Conservation (phyloP, 164 flowering plant genomes). For the Stephania yunnanensis region DNA sequence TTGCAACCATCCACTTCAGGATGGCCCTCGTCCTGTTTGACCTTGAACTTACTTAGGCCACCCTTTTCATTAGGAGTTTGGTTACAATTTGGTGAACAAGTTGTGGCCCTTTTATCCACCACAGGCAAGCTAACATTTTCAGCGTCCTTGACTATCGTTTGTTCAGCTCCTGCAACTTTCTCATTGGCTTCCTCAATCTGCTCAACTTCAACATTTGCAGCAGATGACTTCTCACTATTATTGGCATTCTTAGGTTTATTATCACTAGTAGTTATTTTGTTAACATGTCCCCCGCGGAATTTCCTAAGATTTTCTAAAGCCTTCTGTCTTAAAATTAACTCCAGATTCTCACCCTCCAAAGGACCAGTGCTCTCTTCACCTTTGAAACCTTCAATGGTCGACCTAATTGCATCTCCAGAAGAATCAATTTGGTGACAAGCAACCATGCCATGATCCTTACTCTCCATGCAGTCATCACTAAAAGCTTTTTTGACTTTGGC, state of each 20-base stretch:
- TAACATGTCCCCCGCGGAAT: slow-evolving; percentile 37
- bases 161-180: slow-evolving; percentile 11
- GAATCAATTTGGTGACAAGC: slow-evolving; percentile 15
- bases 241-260: slow-evolving; percentile 17
- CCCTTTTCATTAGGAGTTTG: slow-evolving; percentile 7
- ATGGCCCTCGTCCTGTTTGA: slow-evolving; percentile 5
- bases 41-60: slow-evolving; percentile 14
- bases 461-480: background rate
- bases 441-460: slow-evolving; percentile 10
- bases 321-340: slow-evolving; percentile 54
- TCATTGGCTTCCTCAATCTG: slow-evolving; percentile 11
- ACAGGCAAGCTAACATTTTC: slow-evolving; percentile 11
- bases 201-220: slow-evolving; percentile 14
- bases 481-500: slow-evolving; percentile 19
- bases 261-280: slow-evolving; percentile 11
- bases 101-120: slow-evolving; percentile 11
- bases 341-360: slow-evolving; percentile 45
- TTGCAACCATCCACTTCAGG: slow-evolving; percentile 8
- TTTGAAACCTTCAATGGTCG: slow-evolving; percentile 13
- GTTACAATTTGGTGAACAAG: slow-evolving; percentile 13
- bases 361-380: slow-evolving; percentile 18
- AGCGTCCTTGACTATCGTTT: background rate
- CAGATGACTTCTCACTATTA: slow-evolving; percentile 17
- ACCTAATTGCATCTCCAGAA: slow-evolving; percentile 9
- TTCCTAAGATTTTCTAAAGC: slow-evolving; percentile 81